phyloP scores from a whole-genome alignment of 2,329 filamentous ascomycete genomes.

The Shiraia sp. region DNA sequence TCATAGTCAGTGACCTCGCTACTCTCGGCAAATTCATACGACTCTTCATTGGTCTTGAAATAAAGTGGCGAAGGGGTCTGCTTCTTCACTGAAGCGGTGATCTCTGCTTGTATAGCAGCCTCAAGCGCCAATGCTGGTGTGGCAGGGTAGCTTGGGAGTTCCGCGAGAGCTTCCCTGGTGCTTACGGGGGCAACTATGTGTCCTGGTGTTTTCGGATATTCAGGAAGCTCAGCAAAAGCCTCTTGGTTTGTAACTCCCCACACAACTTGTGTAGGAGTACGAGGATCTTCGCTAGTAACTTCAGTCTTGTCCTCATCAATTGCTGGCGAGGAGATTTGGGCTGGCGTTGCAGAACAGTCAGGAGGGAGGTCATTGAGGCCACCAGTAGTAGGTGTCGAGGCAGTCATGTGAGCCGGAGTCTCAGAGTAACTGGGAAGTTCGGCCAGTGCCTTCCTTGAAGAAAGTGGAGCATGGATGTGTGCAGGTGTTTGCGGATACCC shows the following conservation, averaged over 20 bases:
- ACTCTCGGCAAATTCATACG: constrained; percentile 18
- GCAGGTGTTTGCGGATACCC: constrained; percentile 17
- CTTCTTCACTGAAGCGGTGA: constrained; percentile 30
- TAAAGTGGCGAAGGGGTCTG: constrained; percentile 25
- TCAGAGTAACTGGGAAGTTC: constrained; percentile 19
- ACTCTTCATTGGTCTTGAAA: constrained; percentile 13
- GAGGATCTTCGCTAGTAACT: constrained; percentile 1
- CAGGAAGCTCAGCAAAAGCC: constrained; percentile 26
- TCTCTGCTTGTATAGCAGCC: constrained; percentile 30
- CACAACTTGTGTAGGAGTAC: constrained; percentile 10
- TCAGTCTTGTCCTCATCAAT: constrained; percentile 4
- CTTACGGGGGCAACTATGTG: constrained; percentile 24
- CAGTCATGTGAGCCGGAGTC: constrained; percentile 12
- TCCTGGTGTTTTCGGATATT: constrained; percentile 26
- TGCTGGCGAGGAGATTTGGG: constrained; percentile 1
- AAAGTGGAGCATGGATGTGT: constrained; percentile 19
- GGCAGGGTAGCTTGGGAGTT: constrained; percentile 26
- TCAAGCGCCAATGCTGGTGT: constrained; percentile 29
- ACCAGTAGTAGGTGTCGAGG: constrained; percentile 4
- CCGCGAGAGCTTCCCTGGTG: constrained; percentile 23
- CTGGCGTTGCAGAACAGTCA: constrained; percentile 5
- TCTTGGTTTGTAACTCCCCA: constrained; percentile 19
- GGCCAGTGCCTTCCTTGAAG: constrained; percentile 18
- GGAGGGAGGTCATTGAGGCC: constrained; percentile 4
- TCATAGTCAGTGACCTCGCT: constrained; percentile 17